Evolutionary conservation across 129 eudicot genomes (phyloP).

Genomic region (Helianthus tuberosus): DNA sequence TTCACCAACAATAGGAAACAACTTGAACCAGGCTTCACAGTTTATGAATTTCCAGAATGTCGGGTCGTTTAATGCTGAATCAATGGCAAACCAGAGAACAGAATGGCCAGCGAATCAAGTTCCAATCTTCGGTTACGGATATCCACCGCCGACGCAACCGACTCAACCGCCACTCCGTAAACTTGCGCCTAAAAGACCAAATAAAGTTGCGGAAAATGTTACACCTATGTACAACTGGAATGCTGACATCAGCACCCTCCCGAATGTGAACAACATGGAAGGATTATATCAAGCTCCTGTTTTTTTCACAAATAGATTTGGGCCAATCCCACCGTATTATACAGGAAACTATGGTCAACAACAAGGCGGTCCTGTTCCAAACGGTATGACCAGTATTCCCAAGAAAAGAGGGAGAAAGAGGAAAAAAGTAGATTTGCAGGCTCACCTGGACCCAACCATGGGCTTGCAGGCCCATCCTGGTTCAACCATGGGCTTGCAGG

Average conservation of each 20-base stretch:
- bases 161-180: constrained; percentile 23
- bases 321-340: constrained; percentile 17
- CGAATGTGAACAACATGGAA: constrained; percentile 12
- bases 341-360: constrained; percentile 34
- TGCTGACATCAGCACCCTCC: constrained; percentile 1
- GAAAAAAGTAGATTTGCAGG: constrained; percentile 34
- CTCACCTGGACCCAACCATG: constrained; percentile 24
- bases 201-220: constrained; percentile 26
- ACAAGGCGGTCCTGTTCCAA: constrained; percentile 23
- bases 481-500: neutral
- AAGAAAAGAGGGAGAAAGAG: constrained; percentile 56
- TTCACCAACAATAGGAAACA: constrained; percentile 8
- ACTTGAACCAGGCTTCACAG: constrained; percentile 21
- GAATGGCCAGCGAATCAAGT: constrained; percentile 23
- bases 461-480: neutral
- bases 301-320: neutral
- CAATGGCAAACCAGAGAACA: constrained; percentile 28
- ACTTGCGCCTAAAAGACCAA: constrained; percentile 33
- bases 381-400: constrained; percentile 29
- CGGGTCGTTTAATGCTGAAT: constrained; percentile 19
- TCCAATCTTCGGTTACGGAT: constrained; percentile 25
- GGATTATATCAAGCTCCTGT: constrained; percentile 21
- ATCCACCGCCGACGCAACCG: neutral
- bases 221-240: constrained; percentile 12
- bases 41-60: constrained; percentile 29